Evolutionary conservation across 179 eudicot species (phyloP).

Genomic region (Carnegiea gigantea): DNA sequence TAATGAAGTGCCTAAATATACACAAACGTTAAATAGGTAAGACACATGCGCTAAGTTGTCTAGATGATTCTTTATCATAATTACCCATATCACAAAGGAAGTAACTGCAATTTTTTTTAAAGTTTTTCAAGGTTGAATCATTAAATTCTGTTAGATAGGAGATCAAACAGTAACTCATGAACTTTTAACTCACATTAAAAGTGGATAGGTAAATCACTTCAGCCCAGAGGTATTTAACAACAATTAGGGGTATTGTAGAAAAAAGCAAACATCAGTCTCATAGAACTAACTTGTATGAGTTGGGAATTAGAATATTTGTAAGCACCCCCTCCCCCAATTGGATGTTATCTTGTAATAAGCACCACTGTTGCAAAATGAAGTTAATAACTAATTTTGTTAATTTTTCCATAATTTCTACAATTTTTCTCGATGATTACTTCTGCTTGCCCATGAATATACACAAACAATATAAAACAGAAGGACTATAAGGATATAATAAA

Average conservation of each 20-base stretch:
- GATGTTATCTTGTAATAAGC: neutral
- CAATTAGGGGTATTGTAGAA: neutral
- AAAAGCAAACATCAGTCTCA: too few relatives aligned
- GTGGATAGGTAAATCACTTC: neutral
- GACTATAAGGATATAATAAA: neutral
- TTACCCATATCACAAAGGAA: neutral
- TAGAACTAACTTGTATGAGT: too few relatives aligned
- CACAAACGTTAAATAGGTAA: neutral
- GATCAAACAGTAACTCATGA: neutral
- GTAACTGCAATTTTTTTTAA: neutral
- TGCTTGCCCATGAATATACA: neutral
- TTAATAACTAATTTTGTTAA: neutral
- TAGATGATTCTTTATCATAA: neutral
- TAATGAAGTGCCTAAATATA: constrained; percentile 70
- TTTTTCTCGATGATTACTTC: neutral
- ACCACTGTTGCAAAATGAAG: neutral
- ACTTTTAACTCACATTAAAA: neutral
- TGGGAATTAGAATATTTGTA: too few relatives aligned
- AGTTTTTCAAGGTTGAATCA: neutral
- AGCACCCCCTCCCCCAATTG: too few relatives aligned
- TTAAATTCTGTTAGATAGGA: neutral
- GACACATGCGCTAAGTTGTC: neutral
- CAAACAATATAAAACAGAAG: neutral
- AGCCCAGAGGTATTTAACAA: neutral
- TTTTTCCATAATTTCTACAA: neutral